These are phyloP conservation scores for Lactifluus subvellereus DNA, from an alignment of 768 basidiomycete genomes.

Conservation along the genomic window DNA sequence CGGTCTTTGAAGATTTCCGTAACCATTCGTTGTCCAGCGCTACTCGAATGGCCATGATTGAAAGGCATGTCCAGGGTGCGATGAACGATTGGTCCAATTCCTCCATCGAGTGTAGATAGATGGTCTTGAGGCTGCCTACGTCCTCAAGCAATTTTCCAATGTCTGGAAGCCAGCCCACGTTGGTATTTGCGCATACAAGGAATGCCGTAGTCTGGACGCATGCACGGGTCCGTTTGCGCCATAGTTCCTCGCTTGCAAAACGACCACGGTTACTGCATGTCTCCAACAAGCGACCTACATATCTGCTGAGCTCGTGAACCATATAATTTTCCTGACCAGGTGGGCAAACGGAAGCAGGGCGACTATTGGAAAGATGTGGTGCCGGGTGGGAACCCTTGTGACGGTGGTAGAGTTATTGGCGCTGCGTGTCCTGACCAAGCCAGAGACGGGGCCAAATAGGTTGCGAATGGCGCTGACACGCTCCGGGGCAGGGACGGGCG, in stretches of 20 bases:
- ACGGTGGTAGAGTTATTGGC: too few species aligned
- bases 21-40: background rate
- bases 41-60: background rate
- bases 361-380: background rate
- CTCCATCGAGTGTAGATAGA: background rate
- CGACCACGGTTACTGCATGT: slow-evolving; percentile 1
- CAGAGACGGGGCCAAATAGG: background rate
- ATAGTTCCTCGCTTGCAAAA: background rate
- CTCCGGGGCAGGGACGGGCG: background rate
- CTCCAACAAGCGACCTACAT: slow-evolving; percentile 6
- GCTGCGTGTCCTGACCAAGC: background rate
- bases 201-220: background rate
- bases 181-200: background rate
- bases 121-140: background rate
- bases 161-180: slow-evolving; percentile 8
- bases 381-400: background rate
- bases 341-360: background rate
- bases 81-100: background rate
- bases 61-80: background rate
- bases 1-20: background rate
- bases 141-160: background rate
- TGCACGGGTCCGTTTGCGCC: slow-evolving; percentile 10
- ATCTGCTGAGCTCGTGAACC: slow-evolving; percentile 1
- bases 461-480: background rate
- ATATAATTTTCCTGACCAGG: too few species aligned